Percentiles rank a stretch among this genome's conserved stretches.
Evolutionary conservation across 2,329 filamentous ascomycete species (phyloP).

Genomic region (Thielaviopsis populi): DNA sequence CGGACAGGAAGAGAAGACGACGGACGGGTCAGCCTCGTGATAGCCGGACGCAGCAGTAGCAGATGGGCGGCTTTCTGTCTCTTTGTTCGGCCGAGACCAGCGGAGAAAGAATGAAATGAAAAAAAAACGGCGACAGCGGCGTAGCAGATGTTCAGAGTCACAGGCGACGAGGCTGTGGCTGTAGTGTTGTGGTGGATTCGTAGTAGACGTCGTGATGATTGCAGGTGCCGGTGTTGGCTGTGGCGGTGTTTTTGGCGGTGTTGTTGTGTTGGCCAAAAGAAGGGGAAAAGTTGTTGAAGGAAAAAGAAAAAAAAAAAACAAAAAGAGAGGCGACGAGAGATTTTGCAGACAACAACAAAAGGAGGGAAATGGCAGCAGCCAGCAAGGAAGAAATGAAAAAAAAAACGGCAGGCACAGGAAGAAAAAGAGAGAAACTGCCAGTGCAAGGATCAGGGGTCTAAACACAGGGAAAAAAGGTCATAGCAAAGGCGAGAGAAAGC

Average conservation of each 20-base stretch:
- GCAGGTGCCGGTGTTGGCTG: too few species aligned
- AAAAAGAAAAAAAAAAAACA: background rate
- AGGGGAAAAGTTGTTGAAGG: background rate
- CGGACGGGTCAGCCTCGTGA: too few species aligned
- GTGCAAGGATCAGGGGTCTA: background rate
- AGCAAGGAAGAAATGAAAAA: background rate
- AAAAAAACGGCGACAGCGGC: too few species aligned
- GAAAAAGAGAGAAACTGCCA: background rate
- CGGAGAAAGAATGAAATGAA: too few species aligned
- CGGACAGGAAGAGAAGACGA: too few species aligned
- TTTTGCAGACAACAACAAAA: conserved; percentile 4
- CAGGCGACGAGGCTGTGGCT: too few species aligned
- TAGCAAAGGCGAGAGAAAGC: background rate
- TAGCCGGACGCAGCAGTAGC: too few species aligned
- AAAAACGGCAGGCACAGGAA: background rate
- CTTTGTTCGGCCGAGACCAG: too few species aligned
- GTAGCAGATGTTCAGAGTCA: too few species aligned
- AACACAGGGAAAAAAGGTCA: background rate
- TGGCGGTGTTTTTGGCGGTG: background rate
- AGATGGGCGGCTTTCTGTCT: too few species aligned
- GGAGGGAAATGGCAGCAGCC: conserved; percentile 1
- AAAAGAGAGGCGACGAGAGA: background rate
- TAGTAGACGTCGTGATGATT: too few species aligned
- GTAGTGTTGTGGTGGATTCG: too few species aligned
- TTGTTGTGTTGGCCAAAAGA: background rate